These are phyloP conservation scores for Nemophila menziesii DNA, from an alignment of 257 asterid genomes.

Conservation along the genomic window DNA sequence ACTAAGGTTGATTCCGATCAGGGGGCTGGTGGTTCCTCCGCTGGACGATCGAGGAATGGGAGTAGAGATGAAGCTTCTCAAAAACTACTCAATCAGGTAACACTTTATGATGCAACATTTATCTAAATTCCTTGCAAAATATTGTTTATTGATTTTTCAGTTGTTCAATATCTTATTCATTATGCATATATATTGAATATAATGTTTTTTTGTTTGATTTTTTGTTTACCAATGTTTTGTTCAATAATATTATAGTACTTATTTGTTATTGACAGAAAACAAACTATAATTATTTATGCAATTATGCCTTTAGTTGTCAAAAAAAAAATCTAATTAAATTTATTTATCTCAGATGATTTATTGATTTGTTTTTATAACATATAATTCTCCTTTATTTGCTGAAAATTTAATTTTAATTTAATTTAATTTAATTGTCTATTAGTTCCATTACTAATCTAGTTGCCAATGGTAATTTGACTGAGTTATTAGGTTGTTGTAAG, in stretches of 20 bases:
- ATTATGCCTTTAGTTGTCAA: too few relatives aligned
- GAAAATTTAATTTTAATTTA: too few relatives aligned
- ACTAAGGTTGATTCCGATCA: conserved; percentile 3
- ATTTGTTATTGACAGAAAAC: too few relatives aligned
- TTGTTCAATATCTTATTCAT: too few relatives aligned
- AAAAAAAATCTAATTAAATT: too few relatives aligned
- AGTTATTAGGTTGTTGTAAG: background rate
- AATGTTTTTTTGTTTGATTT: too few relatives aligned
- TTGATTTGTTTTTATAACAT: too few relatives aligned
- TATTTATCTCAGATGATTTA: background rate
- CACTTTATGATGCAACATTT: background rate
- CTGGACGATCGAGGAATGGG: conserved; percentile 27
- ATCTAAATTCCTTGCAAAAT: background rate
- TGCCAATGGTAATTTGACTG: background rate
- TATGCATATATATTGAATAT: too few relatives aligned
- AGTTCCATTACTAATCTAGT: background rate
- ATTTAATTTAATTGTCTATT: too few relatives aligned
- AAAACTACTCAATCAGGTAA: conserved; percentile 65
- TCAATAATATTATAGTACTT: too few relatives aligned
- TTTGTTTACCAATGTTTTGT: background rate
- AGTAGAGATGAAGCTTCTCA: conserved; percentile 40
- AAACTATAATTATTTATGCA: too few relatives aligned
- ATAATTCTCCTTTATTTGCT: too few relatives aligned
- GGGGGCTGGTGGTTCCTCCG: conserved; percentile 17
- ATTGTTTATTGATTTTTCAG: background rate